A percentile compares a stretch with the other conserved stretches of the same genome.
These are phyloP conservation scores for Komagataella mondaviorum DNA, from an alignment of 805 yeast genomes.

Conservation along the genomic window DNA sequence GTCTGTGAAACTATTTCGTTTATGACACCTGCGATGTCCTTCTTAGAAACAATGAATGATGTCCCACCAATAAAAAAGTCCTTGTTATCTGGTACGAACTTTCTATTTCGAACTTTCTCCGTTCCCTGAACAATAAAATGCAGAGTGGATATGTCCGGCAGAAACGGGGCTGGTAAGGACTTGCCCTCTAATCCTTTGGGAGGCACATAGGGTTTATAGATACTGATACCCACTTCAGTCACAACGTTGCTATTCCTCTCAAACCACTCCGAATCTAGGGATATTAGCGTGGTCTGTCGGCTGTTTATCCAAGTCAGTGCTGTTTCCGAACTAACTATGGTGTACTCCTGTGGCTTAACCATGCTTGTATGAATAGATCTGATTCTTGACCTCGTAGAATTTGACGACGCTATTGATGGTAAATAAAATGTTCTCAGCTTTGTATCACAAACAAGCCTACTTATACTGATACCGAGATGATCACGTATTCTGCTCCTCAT, in stretches of 20 bases:
- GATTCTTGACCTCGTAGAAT: background rate
- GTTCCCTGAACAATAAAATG: constrained; percentile 15
- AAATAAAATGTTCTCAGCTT: background rate
- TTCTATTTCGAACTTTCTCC: constrained; percentile 8
- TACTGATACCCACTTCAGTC: constrained; percentile 16
- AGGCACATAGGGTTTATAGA: constrained; percentile 17
- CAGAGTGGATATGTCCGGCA: constrained; percentile 16
- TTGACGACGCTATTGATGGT: background rate
- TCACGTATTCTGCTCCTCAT: background rate
- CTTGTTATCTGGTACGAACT: constrained; percentile 15
- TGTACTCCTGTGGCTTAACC: background rate
- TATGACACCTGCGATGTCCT: constrained; percentile 6
- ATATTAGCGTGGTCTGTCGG: constrained; percentile 9
- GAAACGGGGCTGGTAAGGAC: constrained; percentile 1
- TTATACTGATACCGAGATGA: background rate
- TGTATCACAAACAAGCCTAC: background rate
- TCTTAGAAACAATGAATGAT: constrained; percentile 9
- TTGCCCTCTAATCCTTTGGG: constrained; percentile 5
- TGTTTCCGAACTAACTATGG: constrained; percentile 6
- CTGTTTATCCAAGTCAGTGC: constrained; percentile 11
- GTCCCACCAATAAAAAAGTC: constrained; percentile 14
- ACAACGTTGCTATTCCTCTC: constrained; percentile 8
- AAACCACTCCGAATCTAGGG: constrained; percentile 15
- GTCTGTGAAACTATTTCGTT: background rate
- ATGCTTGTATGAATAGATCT: background rate